Base-by-base conservation (phyloP, 2,329 filamentous ascomycete species). In the Amesomyces nigricolor region DNA sequence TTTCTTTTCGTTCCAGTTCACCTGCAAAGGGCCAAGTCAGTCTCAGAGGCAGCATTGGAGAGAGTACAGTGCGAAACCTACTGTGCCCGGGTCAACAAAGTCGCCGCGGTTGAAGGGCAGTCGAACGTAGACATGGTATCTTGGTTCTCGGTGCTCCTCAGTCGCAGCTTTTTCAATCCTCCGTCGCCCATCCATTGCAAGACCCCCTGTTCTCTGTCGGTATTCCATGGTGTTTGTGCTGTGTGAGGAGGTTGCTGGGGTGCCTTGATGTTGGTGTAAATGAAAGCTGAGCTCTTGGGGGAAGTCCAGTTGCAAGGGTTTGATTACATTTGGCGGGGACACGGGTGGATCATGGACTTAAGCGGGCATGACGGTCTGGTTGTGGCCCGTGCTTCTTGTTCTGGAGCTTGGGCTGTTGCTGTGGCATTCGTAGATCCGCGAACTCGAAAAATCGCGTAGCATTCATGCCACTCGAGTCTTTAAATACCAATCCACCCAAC, bases 81-180 rank as follows among this genome's bases (percentile, higher is more conserved):
- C 91, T 61, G 87, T 85, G 46, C 89, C 88, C 55, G 94, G 94
- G 71, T 99, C 92, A 59, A 91, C 81, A 73, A 99, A 99, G 65
- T 88, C 84, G 40, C 88, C 87, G 54, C 94, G 82, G 37, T 87
- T 82, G 66, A 96, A 95, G 22, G 94, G 94, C n/a, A 97, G 80
- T 60, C 91, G 82, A 61, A 99, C 82, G 66, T 95, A 89, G 57
- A 95, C 85, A 13, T 89, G 95, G 69, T 82, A 85, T 37, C 71
- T 76, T 43, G 79, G 78, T 52, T 82, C 78, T 72, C 44, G 46
- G 6, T 11, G 29, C 32, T 53, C 46, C 26, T 58, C 46, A 19
- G 5, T 26, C 22, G 43, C n/a, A n/a, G 52, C n/a, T 19, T 37
- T 22, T 11, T 51, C 57, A 19, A 46, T 39, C 19, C 42, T 53